Evolutionary conservation across 2,329 filamentous ascomycete species (phyloP), one percentile per base, ranked within the genome.

Genomic region (Chrysosphaeria jannelii): DNA sequence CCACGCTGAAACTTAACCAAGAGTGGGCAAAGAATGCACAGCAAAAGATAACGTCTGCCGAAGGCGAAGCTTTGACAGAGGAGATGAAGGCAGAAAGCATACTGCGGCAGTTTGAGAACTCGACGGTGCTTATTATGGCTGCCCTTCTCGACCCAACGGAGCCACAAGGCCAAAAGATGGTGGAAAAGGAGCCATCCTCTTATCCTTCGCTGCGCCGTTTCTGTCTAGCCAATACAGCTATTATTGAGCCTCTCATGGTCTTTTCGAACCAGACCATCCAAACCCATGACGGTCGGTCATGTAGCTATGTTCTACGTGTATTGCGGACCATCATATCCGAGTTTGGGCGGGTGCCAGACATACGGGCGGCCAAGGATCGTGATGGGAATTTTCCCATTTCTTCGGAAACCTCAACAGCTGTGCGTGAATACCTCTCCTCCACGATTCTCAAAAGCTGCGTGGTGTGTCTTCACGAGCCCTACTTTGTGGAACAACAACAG

Each of bases 31-130:
- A 62, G 32, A 62, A 91, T 27, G 60, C 66, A 37, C 47, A 56
- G 30, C 48, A 61, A 30, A 57, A 70, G 33, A 49, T 47, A 11
- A 48, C 63, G 8, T 56, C 58, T 20, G 57, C 66, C 2, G 66
- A 66, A 4, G 66, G 67, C 11, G 75, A 79, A 26, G 72, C 74
- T 28, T 48, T 97, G 25, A 74, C 72, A 2, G 78, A 91, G 33
- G 85, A 97, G 46, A 97, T 97, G 85, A 90, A 91, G 44, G 68
- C 75, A 5, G 85, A 97, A 42, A 93, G 81, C 37, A 88, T 97
- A 14, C 49, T 97, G 21, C 64, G 85, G 11, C 78, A 91, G 40
- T 56, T 93, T 23, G 91, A 81, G 0, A 85, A 88, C 42, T 76
- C 76, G 4, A 75, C 79, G 2, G 76, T 91, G 14, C 67, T 85